A percentile compares a stretch with the other conserved stretches of the same genome.
Conservation (phyloP, 2,329 filamentous ascomycete species). For the Epichloe sylvatica region DNA sequence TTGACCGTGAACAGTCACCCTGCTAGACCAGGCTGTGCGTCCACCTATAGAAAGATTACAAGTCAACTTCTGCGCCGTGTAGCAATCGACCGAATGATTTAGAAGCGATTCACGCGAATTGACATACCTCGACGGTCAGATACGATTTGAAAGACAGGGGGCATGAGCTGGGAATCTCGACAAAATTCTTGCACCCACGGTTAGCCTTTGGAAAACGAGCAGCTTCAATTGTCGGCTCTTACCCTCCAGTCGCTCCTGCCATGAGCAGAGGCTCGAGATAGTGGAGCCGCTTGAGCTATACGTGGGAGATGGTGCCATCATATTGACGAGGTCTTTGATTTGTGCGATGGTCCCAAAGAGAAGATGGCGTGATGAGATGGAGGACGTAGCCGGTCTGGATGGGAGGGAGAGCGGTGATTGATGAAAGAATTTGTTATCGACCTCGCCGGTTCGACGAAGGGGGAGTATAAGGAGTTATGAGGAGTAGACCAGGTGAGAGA, state of each 20-base stretch:
- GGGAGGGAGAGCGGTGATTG: neutral
- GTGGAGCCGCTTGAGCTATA: conserved; percentile 12
- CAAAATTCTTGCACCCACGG: conserved; percentile 37
- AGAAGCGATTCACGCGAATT: neutral
- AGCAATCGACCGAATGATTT: neutral
- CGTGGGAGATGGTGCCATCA: conserved; percentile 15
- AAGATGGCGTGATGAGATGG: neutral
- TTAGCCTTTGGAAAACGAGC: neutral
- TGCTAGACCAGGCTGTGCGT: conserved; percentile 80
- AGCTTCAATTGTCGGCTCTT: conserved; percentile 3
- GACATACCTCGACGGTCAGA: conserved; percentile 59
- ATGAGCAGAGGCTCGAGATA: conserved; percentile 18
- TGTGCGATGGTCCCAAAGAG: neutral
- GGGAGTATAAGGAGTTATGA: neutral
- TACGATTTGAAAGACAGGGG: conserved; percentile 54
- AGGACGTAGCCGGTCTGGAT: neutral
- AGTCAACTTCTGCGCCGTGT: neutral
- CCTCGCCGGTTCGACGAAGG: neutral
- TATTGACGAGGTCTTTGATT: neutral
- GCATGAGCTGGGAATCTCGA: conserved; percentile 34
- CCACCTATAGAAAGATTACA: conserved; percentile 43
- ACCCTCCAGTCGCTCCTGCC: conserved; percentile 47
- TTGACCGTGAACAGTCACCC: conserved; percentile 55
- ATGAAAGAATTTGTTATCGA: neutral
- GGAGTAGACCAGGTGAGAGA: conserved; percentile 1